Evolutionary conservation across 441 rosid genomes (phyloP).

Genomic region (Brassica balearica): DNA sequence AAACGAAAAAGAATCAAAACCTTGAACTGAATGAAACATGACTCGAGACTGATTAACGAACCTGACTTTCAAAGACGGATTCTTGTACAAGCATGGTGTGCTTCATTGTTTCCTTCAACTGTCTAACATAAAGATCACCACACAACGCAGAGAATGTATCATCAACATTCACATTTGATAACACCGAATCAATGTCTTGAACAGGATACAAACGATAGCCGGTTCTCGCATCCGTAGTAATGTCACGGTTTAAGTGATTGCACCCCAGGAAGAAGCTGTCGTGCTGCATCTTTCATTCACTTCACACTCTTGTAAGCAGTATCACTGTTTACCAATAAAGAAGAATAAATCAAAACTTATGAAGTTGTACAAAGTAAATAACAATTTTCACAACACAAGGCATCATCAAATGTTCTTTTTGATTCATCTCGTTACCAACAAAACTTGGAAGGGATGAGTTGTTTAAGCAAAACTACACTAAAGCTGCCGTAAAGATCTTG

Average conservation of each 20-base stretch:
- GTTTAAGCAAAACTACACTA: not conserved
- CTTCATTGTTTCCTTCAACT: conserved; percentile 54
- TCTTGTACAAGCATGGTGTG: conserved; percentile 75
- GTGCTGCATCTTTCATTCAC: conserved; percentile 38
- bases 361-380: not conserved
- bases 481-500: not conserved
- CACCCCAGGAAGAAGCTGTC: conserved; percentile 13
- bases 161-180: conserved; percentile 36
- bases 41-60: conserved; percentile 29
- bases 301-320: conserved; percentile 24
- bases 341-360: not conserved
- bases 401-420: conserved; percentile 5
- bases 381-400: not conserved
- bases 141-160: conserved; percentile 40
- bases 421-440: not conserved
- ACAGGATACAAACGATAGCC: conserved; percentile 46
- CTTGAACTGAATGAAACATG: not conserved
- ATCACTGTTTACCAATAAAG: conserved; percentile 24
- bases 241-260: conserved; percentile 29
- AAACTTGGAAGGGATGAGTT: not conserved
- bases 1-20: conserved; percentile 14
- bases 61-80: conserved; percentile 75
- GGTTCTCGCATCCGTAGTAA: conserved; percentile 13
- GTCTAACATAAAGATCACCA: conserved; percentile 42
- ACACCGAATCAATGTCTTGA: conserved; percentile 45